Evolutionary conservation across 2,329 filamentous ascomycete species (phyloP), one percentile per base, ranked within the genome.

Genomic region (Xylariomycetidae sp.): DNA sequence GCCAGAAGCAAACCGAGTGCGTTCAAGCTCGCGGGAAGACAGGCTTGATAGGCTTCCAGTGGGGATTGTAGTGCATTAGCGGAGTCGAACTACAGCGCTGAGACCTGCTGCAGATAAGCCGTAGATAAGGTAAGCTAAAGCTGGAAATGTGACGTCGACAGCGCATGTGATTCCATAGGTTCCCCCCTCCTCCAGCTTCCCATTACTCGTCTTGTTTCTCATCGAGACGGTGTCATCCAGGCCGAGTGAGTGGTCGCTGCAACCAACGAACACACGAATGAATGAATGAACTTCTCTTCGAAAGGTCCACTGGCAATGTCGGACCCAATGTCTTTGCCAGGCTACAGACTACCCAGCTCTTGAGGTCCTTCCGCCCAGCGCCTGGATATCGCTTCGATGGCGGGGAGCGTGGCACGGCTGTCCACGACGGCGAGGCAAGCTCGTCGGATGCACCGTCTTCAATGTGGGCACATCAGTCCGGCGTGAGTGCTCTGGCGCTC

Each of bases 251-350:
- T n/a, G n/a, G n/a, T n/a, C n/a, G n/a, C n/a, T n/a, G n/a, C n/a
- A n/a, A n/a, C n/a, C n/a, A n/a, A n/a, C n/a, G n/a, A 32, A 22
- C 34, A 33, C 17, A 40, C 44, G 61, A 58, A 80, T 82, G 77
- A 68, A 90, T 87, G 79, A 82, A 84, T 76, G 68, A 76, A 56
- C 78, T 81, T 57, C 68, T 93, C 40, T 70, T 92, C 59, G 78
- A 85, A 57, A 80, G 87, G 63, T 79, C 84, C 56, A 70, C 79
- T 41, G 85, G 86, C 62, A 72, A 72, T 50, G 60, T 86, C 39
- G 63, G 68, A 44, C 75, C 79, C 30, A 70, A 74, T 47, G 68
- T 69, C 29, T 76, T 93, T 47, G 74, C 80, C 48, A 70, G 75
- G 44, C 71, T 76, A 13, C 73, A 85, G 50, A 79, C 76, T 15